Conservation (phyloP, 148 eudicot genomes). For the Agrostemma githago region DNA sequence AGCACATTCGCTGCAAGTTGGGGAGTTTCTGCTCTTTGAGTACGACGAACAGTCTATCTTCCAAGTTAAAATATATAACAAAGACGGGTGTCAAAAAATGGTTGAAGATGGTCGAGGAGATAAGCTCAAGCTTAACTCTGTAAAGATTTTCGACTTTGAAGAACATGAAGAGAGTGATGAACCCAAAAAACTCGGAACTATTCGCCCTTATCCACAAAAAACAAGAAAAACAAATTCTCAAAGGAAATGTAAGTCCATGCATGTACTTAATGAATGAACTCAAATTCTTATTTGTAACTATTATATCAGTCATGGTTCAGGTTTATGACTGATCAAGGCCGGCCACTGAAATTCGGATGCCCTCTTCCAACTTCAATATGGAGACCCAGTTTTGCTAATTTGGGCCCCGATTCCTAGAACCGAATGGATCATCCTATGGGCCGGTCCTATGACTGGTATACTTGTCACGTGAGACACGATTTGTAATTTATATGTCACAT, state of each 20-base stretch:
- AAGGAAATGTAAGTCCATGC: constrained; percentile 22
- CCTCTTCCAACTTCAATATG: too few relatives aligned
- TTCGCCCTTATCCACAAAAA: constrained; percentile 1
- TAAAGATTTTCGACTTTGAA: constrained; percentile 7
- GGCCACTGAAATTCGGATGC: too few relatives aligned
- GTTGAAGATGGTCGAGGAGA: not conserved
- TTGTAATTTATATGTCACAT: not conserved
- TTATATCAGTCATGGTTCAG: too few relatives aligned
- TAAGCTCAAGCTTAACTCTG: constrained; percentile 3
- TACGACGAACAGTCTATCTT: constrained; percentile 30
- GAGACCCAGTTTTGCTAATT: too few relatives aligned
- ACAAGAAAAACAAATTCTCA: constrained; percentile 7
- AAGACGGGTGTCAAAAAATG: constrained; percentile 26
- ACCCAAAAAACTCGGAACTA: not conserved
- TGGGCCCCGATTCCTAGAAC: too few relatives aligned
- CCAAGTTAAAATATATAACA: constrained; percentile 25
- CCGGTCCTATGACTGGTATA: too few relatives aligned
- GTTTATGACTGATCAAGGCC: too few relatives aligned
- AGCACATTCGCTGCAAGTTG: constrained; percentile 27
- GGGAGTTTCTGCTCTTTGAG: constrained; percentile 28
- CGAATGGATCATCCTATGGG: too few relatives aligned
- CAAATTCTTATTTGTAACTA: too few relatives aligned
- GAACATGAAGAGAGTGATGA: constrained; percentile 11
- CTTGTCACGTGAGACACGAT: too few relatives aligned
- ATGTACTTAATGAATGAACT: not conserved